phyloP scores from a whole-genome alignment of 305 asterid species.

The Solanum chacoense region DNA sequence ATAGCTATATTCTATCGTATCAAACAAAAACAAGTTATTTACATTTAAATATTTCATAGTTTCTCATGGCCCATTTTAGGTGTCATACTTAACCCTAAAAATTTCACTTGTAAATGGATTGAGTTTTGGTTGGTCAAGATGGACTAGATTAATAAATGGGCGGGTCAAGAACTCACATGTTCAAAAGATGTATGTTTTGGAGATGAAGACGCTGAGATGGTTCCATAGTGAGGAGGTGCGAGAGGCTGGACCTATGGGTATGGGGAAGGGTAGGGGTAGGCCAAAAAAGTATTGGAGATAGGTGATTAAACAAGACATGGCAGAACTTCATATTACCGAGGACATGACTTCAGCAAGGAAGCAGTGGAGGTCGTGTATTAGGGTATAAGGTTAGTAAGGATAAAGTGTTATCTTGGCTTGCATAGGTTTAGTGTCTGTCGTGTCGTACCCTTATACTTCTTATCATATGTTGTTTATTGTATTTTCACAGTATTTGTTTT shows the following conservation, averaged over 20 bases:
- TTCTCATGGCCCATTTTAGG: not conserved
- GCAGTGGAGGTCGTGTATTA: not conserved
- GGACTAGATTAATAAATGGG: not conserved
- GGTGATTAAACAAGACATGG: not conserved
- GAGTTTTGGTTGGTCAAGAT: not conserved
- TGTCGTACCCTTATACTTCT: not conserved
- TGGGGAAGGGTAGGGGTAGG: not conserved
- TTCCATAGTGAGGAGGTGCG: not conserved
- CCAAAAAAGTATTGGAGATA: not conserved
- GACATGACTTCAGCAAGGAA: not conserved
- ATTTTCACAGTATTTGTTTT: too few relatives aligned
- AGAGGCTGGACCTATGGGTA: not conserved
- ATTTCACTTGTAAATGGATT: not conserved
- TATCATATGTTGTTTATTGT: not conserved
- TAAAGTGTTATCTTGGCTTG: not conserved
- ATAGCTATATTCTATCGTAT: not conserved
- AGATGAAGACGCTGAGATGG: not conserved
- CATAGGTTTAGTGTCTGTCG: not conserved
- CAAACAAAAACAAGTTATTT: too few relatives aligned
- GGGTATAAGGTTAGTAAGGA: not conserved
- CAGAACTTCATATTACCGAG: not conserved
- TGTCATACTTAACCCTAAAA: not conserved
- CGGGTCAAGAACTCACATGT: not conserved
- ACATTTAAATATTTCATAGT: not conserved
- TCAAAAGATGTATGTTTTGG: not conserved